Evolutionary conservation across 768 basidiomycete genomes (phyloP).

Genomic region (Xerocomellus intermedius): DNA sequence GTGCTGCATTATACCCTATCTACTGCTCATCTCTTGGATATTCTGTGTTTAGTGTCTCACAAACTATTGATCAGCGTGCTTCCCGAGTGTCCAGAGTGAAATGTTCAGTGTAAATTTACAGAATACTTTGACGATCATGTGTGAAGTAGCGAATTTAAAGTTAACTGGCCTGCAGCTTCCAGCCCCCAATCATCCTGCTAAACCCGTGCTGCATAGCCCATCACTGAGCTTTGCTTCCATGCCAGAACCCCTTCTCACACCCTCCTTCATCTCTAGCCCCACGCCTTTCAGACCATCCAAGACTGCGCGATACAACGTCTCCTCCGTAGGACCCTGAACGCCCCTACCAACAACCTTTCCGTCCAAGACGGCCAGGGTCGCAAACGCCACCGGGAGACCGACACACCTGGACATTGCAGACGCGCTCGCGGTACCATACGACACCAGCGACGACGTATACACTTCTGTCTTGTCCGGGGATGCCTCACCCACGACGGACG

Average conservation of each 20-base stretch:
- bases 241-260: slow-evolving; percentile 39
- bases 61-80: neutral
- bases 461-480: slow-evolving; percentile 40
- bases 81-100: neutral
- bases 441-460: slow-evolving; percentile 64
- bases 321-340: slow-evolving; percentile 65
- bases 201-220: slow-evolving; percentile 18
- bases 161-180: neutral
- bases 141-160: neutral
- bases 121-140: neutral
- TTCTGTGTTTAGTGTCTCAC: neutral
- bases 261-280: slow-evolving; percentile 42
- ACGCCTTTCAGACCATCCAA: slow-evolving; percentile 56
- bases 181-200: neutral
- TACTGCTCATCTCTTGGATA: neutral
- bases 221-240: slow-evolving; percentile 41
- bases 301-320: slow-evolving; percentile 60
- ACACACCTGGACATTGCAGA: slow-evolving; percentile 93
- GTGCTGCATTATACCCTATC: slow-evolving; percentile 13
- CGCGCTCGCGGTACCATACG: slow-evolving; percentile 54
- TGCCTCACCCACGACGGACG: slow-evolving; percentile 4
- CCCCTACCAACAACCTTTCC: slow-evolving; percentile 54
- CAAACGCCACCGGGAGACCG: slow-evolving; percentile 84
- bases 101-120: too few species aligned
- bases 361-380: slow-evolving; percentile 68